A percentile compares a stretch with the other conserved stretches of the same genome.
phyloP scores from a whole-genome alignment of 2,329 filamentous ascomycete species.

The Tolypocladium inflatum region DNA sequence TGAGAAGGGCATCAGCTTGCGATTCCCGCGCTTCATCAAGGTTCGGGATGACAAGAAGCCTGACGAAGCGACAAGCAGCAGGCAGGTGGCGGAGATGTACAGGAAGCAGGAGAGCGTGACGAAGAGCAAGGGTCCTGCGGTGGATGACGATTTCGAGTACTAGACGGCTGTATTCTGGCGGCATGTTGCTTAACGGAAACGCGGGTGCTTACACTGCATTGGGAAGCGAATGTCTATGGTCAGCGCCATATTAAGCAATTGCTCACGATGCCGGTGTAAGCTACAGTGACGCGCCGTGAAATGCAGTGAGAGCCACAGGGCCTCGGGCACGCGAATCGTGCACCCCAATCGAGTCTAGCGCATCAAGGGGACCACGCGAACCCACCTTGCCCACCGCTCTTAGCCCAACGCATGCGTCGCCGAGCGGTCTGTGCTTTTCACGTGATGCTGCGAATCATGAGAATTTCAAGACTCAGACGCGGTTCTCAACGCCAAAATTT shows the following conservation, averaged over 20 bases:
- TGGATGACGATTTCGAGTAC: conserved; percentile 98
- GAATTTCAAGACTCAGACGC: not conserved
- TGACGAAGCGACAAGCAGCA: conserved; percentile 74
- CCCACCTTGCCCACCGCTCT: not conserved
- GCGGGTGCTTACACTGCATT: not conserved
- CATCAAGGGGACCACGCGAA: not conserved
- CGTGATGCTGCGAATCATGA: not conserved
- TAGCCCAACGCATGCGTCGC: not conserved
- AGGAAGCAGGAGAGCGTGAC: conserved; percentile 82
- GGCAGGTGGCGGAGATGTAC: conserved; percentile 95
- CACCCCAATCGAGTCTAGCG: not conserved
- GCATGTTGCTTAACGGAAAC: not conserved
- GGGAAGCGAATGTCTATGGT: not conserved
- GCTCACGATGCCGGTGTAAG: not conserved
- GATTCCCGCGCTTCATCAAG: conserved; percentile 91
- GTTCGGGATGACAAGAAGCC: conserved; percentile 92
- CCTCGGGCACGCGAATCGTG: not conserved
- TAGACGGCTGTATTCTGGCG: conserved; percentile 25
- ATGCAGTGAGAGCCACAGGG: not conserved
- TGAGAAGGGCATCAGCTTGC: conserved; percentile 72
- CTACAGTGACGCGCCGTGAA: not conserved
- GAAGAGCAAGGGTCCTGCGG: conserved; percentile 75
- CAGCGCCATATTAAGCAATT: no score
- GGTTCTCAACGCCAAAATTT: not conserved
- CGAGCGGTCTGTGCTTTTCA: not conserved